Conservation (phyloP, 192 early-diverging fungal species). For the Coemansia aciculifera region DNA sequence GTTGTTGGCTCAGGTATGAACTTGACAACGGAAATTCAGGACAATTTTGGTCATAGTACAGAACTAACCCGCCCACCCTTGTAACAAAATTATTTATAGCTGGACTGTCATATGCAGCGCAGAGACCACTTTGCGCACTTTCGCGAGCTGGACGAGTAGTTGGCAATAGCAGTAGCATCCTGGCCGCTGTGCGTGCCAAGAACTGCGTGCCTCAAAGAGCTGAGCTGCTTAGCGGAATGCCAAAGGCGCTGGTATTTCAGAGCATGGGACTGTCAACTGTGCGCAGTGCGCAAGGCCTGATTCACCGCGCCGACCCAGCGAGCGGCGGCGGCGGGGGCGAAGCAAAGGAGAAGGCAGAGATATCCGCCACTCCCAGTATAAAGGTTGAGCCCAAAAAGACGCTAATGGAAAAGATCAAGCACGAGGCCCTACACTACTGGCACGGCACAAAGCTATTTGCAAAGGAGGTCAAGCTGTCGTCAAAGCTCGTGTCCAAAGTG, state of each 20-base stretch:
- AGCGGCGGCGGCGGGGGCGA: neutral
- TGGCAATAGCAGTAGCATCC: slow-evolving; percentile 6
- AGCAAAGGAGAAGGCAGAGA: slow-evolving; percentile 13
- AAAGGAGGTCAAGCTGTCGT: slow-evolving; percentile 84
- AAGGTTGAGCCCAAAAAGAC: slow-evolving; percentile 57
- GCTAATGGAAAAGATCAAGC: slow-evolving; percentile 76
- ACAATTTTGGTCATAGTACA: neutral
- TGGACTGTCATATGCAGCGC: slow-evolving; percentile 11
- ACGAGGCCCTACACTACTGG: slow-evolving; percentile 90
- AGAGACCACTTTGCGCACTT: slow-evolving; percentile 6
- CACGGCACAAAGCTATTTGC: slow-evolving; percentile 89
- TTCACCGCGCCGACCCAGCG: slow-evolving; percentile 5
- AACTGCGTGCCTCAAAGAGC: neutral
- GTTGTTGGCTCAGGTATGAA: neutral
- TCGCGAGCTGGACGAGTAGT: neutral
- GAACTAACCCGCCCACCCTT: neutral
- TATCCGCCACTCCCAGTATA: neutral
- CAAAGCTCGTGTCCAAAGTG: slow-evolving; percentile 71
- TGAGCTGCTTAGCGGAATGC: neutral
- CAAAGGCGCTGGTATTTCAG: slow-evolving; percentile 36
- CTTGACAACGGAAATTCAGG: neutral
- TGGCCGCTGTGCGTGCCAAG: neutral
- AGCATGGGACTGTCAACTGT: slow-evolving; percentile 25
- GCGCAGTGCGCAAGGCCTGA: slow-evolving; percentile 12
- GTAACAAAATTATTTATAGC: slow-evolving; percentile 1